Conservation (phyloP, 768 basidiomycete species). For the Podaxis pistillaris region DNA sequence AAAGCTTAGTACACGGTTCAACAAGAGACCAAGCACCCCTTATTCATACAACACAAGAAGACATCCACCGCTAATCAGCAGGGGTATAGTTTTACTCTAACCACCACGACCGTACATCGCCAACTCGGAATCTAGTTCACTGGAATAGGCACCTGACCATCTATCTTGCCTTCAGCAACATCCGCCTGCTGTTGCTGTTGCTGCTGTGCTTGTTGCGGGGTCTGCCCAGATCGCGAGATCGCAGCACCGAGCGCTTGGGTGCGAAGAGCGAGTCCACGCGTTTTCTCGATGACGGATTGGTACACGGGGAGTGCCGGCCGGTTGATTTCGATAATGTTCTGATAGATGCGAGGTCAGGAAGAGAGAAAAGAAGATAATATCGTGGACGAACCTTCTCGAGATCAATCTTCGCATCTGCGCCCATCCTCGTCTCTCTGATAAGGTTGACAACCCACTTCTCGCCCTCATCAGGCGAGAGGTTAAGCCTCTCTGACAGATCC, state of each 20-base stretch:
- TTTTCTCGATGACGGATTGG: conserved; percentile 94
- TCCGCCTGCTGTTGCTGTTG: conserved; percentile 9
- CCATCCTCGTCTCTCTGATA: conserved; percentile 95
- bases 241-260: conserved; percentile 89
- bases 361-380: neutral
- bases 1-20: neutral
- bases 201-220: conserved; percentile 14
- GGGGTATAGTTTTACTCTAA: neutral
- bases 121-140: neutral
- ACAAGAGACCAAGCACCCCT: neutral
- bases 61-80: neutral
- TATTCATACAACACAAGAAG: neutral
- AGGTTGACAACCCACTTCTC: conserved; percentile 99
- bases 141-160: conserved; percentile 1
- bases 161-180: neutral
- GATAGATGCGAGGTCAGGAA: conserved; percentile 6
- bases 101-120: neutral
- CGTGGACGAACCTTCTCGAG: conserved; percentile 72
- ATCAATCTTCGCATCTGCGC: conserved; percentile 96
- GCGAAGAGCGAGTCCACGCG: conserved; percentile 85
- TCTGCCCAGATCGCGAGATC: conserved; percentile 36
- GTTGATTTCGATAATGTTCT: conserved; percentile 97
- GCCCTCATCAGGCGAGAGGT: conserved; percentile 91
- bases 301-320: conserved; percentile 88
- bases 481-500: conserved; percentile 86